phyloP scores from a whole-genome alignment of 2,329 filamentous ascomycete genomes.

The Colletotrichum siamense region DNA sequence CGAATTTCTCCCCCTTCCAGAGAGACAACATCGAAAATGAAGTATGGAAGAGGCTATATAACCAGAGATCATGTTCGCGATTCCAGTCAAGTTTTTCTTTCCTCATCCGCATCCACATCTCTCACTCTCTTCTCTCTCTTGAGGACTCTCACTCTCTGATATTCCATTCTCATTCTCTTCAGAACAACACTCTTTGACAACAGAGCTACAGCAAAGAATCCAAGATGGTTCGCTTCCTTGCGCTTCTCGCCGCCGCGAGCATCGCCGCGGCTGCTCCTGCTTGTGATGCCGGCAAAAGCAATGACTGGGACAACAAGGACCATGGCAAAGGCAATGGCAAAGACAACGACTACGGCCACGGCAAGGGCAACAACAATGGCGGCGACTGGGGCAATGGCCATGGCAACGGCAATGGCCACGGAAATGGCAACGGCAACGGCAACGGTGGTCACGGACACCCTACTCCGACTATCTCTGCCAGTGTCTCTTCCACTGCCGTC shows the following conservation, averaged over 20 bases:
- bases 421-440: not conserved
- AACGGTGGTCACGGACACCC: not conserved
- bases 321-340: not conserved
- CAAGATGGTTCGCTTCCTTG: not conserved
- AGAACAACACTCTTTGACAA: not conserved
- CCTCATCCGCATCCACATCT: not conserved
- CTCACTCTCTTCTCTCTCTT: not conserved
- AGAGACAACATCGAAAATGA: not conserved
- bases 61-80: not conserved
- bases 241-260: not conserved
- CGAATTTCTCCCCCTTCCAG: not conserved
- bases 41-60: not conserved
- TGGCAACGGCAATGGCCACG: not conserved
- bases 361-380: not conserved
- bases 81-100: not conserved
- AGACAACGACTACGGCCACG: not conserved
- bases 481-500: not conserved
- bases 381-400: not conserved
- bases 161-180: not conserved
- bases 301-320: not conserved
- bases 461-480: not conserved
- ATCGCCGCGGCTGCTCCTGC: not conserved
- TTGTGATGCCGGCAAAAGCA: not conserved
- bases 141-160: not conserved
- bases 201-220: not conserved